Percentiles rank a stretch among this genome's conserved stretches.
phyloP scores from a whole-genome alignment of 1,284 basidiomycete species.

The Trichosporon faecale region DNA sequence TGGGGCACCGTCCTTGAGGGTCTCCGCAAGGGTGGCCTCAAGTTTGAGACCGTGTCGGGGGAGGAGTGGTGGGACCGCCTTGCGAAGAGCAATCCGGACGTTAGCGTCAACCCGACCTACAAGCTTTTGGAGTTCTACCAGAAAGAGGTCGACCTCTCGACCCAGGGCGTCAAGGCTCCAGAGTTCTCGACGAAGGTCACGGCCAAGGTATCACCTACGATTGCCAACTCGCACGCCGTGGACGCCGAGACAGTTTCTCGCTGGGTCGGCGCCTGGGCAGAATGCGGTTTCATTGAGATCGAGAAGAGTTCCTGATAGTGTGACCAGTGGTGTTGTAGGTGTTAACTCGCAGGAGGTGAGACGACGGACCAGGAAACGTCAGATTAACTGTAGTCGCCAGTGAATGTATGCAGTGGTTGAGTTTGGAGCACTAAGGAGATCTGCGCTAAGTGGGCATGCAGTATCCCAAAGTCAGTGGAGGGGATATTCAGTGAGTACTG shows the following conservation, averaged over 20 bases:
- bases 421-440: no score
- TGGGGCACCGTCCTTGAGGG: slow-evolving; percentile 63
- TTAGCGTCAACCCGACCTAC: slow-evolving; percentile 56
- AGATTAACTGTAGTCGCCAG: no score
- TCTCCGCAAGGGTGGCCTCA: slow-evolving; percentile 63
- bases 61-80: slow-evolving; percentile 57
- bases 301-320: not conserved
- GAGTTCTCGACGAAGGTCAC: slow-evolving; percentile 38
- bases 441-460: no score
- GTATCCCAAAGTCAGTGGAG: no score
- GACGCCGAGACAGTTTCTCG: slow-evolving; percentile 34
- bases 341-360: no score
- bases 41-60: slow-evolving; percentile 69
- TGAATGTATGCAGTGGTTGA: no score
- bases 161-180: slow-evolving; percentile 29
- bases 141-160: slow-evolving; percentile 31
- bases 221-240: slow-evolving; percentile 28
- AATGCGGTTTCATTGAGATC: slow-evolving; percentile 36
- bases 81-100: slow-evolving; percentile 53
- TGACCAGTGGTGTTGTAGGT: no score
- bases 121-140: slow-evolving; percentile 54
- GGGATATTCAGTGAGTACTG: no score
- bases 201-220: slow-evolving; percentile 32
- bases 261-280: slow-evolving; percentile 41
- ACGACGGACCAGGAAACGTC: no score